A percentile compares a stretch with the other conserved stretches of the same genome.
phyloP scores from a whole-genome alignment of 2,329 filamentous ascomycete species.

The Microcera coccophila region DNA sequence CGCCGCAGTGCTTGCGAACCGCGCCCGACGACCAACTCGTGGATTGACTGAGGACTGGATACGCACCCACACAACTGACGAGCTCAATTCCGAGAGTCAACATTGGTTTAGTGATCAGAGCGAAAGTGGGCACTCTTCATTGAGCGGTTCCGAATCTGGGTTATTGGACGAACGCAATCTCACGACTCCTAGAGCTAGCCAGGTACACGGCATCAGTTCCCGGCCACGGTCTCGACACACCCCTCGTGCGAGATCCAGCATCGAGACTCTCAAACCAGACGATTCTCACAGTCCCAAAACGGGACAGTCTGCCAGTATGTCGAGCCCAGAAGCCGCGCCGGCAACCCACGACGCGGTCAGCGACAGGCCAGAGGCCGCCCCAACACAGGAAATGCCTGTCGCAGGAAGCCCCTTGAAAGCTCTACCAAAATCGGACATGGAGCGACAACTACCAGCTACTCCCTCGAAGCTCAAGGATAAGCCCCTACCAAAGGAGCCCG shows the following conservation, averaged over 20 bases:
- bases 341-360: slow-evolving; percentile 25
- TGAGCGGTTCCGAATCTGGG: slow-evolving; percentile 61
- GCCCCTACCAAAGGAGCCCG: slow-evolving; percentile 36
- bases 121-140: slow-evolving; percentile 70
- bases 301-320: slow-evolving; percentile 32
- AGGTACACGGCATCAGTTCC: slow-evolving; percentile 21
- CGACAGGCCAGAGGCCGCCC: slow-evolving; percentile 25
- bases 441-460: slow-evolving; percentile 31
- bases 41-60: slow-evolving; percentile 83
- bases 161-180: slow-evolving; percentile 49
- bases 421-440: slow-evolving; percentile 22
- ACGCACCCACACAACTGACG: slow-evolving; percentile 72
- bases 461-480: slow-evolving; percentile 35
- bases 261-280: slow-evolving; percentile 50
- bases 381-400: slow-evolving; percentile 24
- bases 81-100: slow-evolving; percentile 64
- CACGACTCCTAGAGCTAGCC: slow-evolving; percentile 44
- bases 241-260: slow-evolving; percentile 49
- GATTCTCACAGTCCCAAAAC: slow-evolving; percentile 24
- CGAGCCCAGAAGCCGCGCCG: slow-evolving; percentile 29
- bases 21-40: slow-evolving; percentile 51
- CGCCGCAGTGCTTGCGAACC: slow-evolving; percentile 60
- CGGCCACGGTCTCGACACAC: slow-evolving; percentile 36
- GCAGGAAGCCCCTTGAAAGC: slow-evolving; percentile 25
- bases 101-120: slow-evolving; percentile 78